These are phyloP conservation scores for Neurospora pannonica DNA, from an alignment of 495 filamentous ascomycete genomes.

Conservation along the genomic window DNA sequence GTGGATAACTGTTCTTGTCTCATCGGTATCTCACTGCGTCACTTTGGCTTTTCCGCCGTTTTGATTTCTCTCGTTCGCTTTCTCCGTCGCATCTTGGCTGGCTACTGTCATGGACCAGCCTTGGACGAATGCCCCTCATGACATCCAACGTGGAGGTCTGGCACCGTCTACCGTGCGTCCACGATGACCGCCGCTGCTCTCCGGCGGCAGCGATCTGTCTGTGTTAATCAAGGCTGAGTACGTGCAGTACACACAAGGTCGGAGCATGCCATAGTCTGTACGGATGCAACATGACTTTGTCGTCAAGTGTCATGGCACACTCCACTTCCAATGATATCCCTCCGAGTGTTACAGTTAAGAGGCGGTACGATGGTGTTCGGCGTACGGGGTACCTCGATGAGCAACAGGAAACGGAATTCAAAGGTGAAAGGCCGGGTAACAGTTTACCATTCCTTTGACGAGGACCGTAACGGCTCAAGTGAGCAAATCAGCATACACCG, in stretches of 20 bases:
- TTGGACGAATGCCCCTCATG: neutral
- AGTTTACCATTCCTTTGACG: neutral
- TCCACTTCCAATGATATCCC: conserved; percentile 15
- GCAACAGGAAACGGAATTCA: conserved; percentile 3
- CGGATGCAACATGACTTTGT: conserved; percentile 3
- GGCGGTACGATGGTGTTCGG: neutral
- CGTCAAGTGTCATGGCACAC: conserved; percentile 12
- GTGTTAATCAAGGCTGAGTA: neutral
- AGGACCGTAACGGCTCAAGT: neutral
- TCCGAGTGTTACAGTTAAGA: conserved; percentile 10
- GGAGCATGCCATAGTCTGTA: conserved; percentile 12
- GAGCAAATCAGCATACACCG: neutral
- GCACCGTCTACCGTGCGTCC: conserved; percentile 9
- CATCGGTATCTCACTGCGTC: neutral
- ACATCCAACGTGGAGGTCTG: neutral
- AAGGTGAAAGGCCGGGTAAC: conserved; percentile 11
- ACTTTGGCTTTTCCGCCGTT: neutral
- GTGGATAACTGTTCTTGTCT: neutral
- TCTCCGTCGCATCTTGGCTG: neutral
- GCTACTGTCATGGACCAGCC: neutral
- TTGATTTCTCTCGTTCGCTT: neutral
- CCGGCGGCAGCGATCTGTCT: neutral
- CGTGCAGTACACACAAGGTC: conserved; percentile 3
- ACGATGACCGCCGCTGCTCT: neutral
- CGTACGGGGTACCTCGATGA: conserved; percentile 3